Percentiles rank a stretch among this genome's conserved stretches.
phyloP scores from a whole-genome alignment of 352 stramenopile genomes.

The Saprolegnia parasitica region DNA sequence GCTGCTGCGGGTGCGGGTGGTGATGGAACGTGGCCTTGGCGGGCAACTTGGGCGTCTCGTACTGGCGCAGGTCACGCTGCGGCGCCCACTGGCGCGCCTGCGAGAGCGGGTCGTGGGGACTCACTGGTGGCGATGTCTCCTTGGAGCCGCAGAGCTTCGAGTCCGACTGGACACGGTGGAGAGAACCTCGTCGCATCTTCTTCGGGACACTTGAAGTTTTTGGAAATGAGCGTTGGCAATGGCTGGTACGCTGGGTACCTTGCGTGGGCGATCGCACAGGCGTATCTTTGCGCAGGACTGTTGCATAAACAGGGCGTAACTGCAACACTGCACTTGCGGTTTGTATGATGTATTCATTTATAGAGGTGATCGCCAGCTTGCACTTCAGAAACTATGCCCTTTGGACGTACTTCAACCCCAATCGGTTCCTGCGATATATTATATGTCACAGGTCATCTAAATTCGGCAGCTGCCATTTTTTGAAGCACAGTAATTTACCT shows the following conservation, averaged over 20 bases:
- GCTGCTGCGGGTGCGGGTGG: neutral
- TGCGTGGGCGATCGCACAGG: neutral
- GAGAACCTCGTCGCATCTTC: neutral
- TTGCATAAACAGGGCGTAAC: neutral
- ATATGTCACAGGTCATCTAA: no score
- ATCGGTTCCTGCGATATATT: no score
- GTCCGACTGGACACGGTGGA: constrained; percentile 23
- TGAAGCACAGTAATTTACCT: no score
- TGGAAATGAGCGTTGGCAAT: no score
- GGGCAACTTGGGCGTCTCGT: neutral
- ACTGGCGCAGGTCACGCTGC: constrained; percentile 9
- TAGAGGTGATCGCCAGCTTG: neutral
- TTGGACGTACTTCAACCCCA: neutral
- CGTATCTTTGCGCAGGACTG: neutral
- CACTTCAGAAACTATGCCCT: neutral
- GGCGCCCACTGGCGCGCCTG: constrained; percentile 18
- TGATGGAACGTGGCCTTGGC: neutral
- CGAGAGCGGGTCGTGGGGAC: neutral
- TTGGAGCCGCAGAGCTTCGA: neutral
- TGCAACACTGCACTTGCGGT: neutral
- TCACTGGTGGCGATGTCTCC: neutral
- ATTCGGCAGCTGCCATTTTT: no score
- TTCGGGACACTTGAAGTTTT: no score
- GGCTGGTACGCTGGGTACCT: no score
- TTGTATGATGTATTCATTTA: neutral